These are phyloP conservation scores for Scutellaria baicalensis DNA, from an alignment of 257 asterid species.

Conservation along the genomic window DNA sequence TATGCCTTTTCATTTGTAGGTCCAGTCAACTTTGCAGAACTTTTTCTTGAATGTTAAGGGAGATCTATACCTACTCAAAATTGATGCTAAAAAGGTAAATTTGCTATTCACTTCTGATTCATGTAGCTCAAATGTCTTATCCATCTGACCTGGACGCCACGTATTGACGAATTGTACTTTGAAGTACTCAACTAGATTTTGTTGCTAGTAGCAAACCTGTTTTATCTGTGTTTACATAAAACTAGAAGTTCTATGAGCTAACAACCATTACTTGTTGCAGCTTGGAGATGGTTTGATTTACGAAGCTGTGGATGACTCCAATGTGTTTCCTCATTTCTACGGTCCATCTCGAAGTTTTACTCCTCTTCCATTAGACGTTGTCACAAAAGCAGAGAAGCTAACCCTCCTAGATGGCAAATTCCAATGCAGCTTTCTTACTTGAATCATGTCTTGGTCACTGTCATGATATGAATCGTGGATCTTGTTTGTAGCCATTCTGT, in stretches of 20 bases:
- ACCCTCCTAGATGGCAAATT: conserved; percentile 37
- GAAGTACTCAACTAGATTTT: background rate
- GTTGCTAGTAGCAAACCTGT: background rate
- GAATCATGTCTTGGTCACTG: conserved; percentile 1
- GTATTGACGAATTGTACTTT: background rate
- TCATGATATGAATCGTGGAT: background rate
- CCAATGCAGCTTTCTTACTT: conserved; percentile 46
- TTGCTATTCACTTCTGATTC: background rate
- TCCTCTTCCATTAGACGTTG: conserved; percentile 66
- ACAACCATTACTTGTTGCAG: conserved; percentile 30
- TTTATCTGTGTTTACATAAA: background rate
- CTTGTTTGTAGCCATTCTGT: background rate
- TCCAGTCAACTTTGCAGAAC: conserved; percentile 51
- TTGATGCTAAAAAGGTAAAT: conserved; percentile 57
- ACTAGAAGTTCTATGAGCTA: background rate
- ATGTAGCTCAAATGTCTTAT: background rate
- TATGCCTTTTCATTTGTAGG: conserved; percentile 38
- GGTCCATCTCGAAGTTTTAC: conserved; percentile 77
- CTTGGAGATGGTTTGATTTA: conserved; percentile 77
- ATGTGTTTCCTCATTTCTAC: conserved; percentile 78
- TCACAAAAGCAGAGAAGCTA: conserved; percentile 64
- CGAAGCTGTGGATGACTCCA: conserved; percentile 52
- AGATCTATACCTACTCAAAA: conserved; percentile 70
- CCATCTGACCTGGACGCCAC: background rate
- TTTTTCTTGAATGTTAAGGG: conserved; percentile 46